These are phyloP conservation scores for Ceratobasidium sp. DNA, from an alignment of 1,284 basidiomycete species.

Conservation along the genomic window DNA sequence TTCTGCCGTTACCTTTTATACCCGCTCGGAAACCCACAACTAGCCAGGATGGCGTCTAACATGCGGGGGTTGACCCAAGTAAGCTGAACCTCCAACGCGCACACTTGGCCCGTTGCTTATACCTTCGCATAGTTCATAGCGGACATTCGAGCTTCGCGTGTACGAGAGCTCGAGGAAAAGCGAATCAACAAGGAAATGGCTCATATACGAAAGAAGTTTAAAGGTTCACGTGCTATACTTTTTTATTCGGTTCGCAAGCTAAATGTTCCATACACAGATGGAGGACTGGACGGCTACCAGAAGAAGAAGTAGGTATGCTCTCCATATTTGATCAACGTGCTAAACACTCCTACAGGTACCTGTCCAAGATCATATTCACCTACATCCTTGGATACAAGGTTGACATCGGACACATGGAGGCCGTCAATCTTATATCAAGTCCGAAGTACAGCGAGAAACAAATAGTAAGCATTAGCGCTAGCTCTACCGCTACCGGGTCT, in stretches of 20 bases:
- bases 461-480: slow-evolving; percentile 70
- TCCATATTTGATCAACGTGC: slow-evolving; percentile 9
- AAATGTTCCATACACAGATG: slow-evolving; percentile 63
- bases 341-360: slow-evolving; percentile 45
- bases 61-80: slow-evolving; percentile 93
- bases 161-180: slow-evolving; percentile 92
- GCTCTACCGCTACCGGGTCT: background rate
- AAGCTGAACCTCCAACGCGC: slow-evolving; percentile 45
- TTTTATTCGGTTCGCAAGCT: slow-evolving; percentile 17
- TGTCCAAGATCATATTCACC: slow-evolving; percentile 92
- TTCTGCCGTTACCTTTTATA: background rate
- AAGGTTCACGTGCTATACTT: slow-evolving; percentile 62
- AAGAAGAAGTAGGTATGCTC: slow-evolving; percentile 86
- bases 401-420: slow-evolving; percentile 99
- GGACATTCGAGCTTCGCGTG: slow-evolving; percentile 91
- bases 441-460: slow-evolving; percentile 98
- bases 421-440: slow-evolving; percentile 96
- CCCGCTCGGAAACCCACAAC: background rate
- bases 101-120: slow-evolving; percentile 41
- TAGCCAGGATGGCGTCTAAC: slow-evolving; percentile 71
- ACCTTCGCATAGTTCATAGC: slow-evolving; percentile 82
- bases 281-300: slow-evolving; percentile 96
- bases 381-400: slow-evolving; percentile 99
- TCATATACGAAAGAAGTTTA: slow-evolving; percentile 98
- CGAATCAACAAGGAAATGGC: slow-evolving; percentile 99